Evolutionary conservation across 495 filamentous ascomycete genomes (phyloP).

Genomic region (Mycothermus thermophilus): DNA sequence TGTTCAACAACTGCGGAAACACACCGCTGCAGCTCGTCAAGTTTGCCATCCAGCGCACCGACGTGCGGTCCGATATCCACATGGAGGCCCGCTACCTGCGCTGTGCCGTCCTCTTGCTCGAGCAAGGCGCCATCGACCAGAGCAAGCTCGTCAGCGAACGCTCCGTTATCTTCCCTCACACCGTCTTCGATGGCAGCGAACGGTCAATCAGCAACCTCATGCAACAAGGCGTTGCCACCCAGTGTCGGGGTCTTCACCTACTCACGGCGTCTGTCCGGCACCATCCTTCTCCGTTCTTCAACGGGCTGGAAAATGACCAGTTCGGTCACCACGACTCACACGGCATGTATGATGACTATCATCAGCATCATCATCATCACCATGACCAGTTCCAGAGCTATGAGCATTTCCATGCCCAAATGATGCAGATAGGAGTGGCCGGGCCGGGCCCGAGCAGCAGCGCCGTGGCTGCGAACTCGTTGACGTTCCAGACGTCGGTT

Average conservation of each 20-base stretch:
- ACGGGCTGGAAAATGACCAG: constrained; percentile 1
- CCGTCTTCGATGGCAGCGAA: constrained; percentile 22
- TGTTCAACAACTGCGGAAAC: constrained; percentile 25
- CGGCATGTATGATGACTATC: too few species aligned
- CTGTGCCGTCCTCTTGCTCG: constrained; percentile 19
- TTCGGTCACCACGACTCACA: too few species aligned
- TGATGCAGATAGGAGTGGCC: too few species aligned
- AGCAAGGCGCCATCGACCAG: constrained; percentile 22
- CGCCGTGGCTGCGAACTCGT: constrained; percentile 4
- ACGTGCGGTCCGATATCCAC: constrained; percentile 22
- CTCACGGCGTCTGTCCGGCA: constrained; percentile 13
- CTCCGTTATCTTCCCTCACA: constrained; percentile 17
- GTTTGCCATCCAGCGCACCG: constrained; percentile 23
- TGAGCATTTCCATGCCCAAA: too few species aligned
- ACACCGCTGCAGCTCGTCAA: constrained; percentile 23
- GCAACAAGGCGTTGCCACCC: constrained; percentile 18
- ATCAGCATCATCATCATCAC: constrained; percentile 4
- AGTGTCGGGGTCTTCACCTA: constrained; percentile 18
- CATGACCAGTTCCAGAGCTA: too few species aligned
- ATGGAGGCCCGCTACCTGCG: constrained; percentile 23
- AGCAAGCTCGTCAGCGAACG: constrained; percentile 22
- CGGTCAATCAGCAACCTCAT: constrained; percentile 16
- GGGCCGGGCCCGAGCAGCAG: not conserved
- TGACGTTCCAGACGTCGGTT: constrained; percentile 19
- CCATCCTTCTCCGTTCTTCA: not conserved